These are phyloP conservation scores for Phalaenopsis equestris DNA, from an alignment of 106 monocot genomes.

Conservation along the genomic window DNA sequence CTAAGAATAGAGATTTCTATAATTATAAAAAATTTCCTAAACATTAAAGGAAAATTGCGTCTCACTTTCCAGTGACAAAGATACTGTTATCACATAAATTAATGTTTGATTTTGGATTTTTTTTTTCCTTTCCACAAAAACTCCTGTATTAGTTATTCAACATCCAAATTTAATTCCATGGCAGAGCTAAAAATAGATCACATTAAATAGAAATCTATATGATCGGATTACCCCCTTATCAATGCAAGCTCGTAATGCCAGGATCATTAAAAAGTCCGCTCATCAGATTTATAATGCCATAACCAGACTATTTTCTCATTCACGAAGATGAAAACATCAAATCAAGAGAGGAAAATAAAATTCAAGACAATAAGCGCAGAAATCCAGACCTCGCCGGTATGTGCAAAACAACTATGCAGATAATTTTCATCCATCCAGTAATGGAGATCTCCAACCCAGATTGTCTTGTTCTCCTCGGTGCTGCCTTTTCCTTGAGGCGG, in stretches of 20 bases:
- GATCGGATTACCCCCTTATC: too few relatives aligned
- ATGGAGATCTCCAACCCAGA: constrained; percentile 71
- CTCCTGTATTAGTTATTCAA: not conserved
- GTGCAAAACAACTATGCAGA: constrained; percentile 52
- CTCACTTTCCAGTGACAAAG: not conserved
- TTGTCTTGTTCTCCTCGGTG: constrained; percentile 62
- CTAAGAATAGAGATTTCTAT: too few relatives aligned
- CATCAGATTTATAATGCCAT: not conserved
- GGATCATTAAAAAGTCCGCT: not conserved
- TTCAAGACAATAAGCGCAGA: not conserved
- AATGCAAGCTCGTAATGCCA: not conserved
- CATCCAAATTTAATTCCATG: not conserved
- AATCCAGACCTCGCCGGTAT: constrained; percentile 56
- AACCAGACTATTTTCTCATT: not conserved
- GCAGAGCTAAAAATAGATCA: not conserved
- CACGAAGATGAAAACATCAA: not conserved
- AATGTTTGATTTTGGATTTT: not conserved
- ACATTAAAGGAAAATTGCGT: not conserved
- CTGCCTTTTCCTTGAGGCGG: constrained; percentile 14
- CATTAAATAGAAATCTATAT: not conserved
- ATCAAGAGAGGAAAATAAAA: not conserved
- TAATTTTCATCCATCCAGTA: constrained; percentile 86
- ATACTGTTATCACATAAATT: not conserved
- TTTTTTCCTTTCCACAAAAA: not conserved
- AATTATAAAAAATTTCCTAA: not conserved